These are phyloP conservation scores for Lactifluus piperatus DNA, from an alignment of 768 basidiomycete species.

Conservation along the genomic window DNA sequence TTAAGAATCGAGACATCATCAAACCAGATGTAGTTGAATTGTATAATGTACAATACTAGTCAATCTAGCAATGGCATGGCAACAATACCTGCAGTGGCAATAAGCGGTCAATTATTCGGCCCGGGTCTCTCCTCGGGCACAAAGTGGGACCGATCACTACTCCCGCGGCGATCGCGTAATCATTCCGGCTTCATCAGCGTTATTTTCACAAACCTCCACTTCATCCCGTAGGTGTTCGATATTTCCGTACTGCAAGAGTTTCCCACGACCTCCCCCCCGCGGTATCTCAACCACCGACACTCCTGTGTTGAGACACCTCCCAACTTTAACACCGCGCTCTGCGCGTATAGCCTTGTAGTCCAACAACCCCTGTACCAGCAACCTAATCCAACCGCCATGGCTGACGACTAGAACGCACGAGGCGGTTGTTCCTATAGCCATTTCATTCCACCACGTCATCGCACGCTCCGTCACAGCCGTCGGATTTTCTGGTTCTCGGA, in stretches of 20 bases:
- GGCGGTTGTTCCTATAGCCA: constrained; percentile 27
- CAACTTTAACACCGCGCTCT: constrained; percentile 26
- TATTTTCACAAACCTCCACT: constrained; percentile 33
- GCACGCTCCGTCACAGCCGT: constrained; percentile 32
- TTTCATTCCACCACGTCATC: constrained; percentile 51
- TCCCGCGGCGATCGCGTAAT: background rate
- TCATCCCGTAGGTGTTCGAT: constrained; percentile 40
- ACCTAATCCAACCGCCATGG: constrained; percentile 57
- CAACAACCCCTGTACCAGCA: constrained; percentile 42
- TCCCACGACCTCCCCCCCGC: constrained; percentile 29
- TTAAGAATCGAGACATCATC: background rate
- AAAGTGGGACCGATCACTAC: background rate
- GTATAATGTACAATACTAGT: background rate
- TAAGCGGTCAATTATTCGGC: too few species aligned
- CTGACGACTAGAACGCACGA: constrained; percentile 44
- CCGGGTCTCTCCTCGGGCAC: too few species aligned
- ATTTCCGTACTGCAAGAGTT: constrained; percentile 46
- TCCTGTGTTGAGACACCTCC: constrained; percentile 42
- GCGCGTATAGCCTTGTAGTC: constrained; percentile 32
- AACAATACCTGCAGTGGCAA: too few species aligned
- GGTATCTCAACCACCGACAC: constrained; percentile 52
- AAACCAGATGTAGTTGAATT: background rate
- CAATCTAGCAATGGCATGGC: background rate
- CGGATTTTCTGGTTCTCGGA: constrained; percentile 17
- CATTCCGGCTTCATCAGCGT: constrained; percentile 39